These are phyloP conservation scores for Sinapis alba DNA, from an alignment of 441 rosid species.

Conservation along the genomic window DNA sequence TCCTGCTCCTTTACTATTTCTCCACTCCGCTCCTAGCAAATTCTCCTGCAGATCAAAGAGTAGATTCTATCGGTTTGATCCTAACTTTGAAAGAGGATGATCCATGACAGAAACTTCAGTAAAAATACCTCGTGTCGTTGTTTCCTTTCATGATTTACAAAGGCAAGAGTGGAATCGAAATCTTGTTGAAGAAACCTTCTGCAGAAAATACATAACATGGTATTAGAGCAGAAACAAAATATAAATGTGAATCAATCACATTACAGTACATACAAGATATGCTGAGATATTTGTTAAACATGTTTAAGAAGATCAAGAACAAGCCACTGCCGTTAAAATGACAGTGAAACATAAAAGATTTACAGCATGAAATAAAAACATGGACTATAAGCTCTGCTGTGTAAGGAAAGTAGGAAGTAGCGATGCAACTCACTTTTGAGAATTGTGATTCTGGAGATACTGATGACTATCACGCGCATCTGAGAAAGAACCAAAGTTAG, in stretches of 20 bases:
- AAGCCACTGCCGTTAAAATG: slow-evolving; percentile 8
- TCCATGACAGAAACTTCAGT: slow-evolving; percentile 16
- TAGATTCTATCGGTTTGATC: slow-evolving; percentile 1
- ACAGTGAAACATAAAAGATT: slow-evolving; percentile 6
- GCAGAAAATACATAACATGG: slow-evolving; percentile 37
- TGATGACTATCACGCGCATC: slow-evolving; percentile 81
- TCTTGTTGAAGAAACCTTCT: slow-evolving; percentile 92
- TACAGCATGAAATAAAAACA: slow-evolving; percentile 3
- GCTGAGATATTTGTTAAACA: slow-evolving; percentile 1
- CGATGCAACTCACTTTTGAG: slow-evolving; percentile 73
- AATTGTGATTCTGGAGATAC: slow-evolving; percentile 71
- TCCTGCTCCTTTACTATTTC: slow-evolving; percentile 70
- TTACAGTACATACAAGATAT: slow-evolving; percentile 6
- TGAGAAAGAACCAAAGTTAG: slow-evolving; percentile 76
- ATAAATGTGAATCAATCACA: slow-evolving; percentile 22
- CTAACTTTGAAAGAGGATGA: background rate
- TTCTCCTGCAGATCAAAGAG: slow-evolving; percentile 54
- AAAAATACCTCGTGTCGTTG: slow-evolving; percentile 83
- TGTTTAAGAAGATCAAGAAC: slow-evolving; percentile 4
- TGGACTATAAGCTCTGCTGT: slow-evolving; percentile 1
- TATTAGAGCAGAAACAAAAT: slow-evolving; percentile 10
- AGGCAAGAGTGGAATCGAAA: slow-evolving; percentile 91
- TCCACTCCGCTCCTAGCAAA: slow-evolving; percentile 66
- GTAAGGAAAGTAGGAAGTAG: slow-evolving; percentile 2
- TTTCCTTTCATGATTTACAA: slow-evolving; percentile 89